Evolutionary conservation across 805 yeast genomes (phyloP).

Genomic region (Lipomyces spencermartinsiae): DNA sequence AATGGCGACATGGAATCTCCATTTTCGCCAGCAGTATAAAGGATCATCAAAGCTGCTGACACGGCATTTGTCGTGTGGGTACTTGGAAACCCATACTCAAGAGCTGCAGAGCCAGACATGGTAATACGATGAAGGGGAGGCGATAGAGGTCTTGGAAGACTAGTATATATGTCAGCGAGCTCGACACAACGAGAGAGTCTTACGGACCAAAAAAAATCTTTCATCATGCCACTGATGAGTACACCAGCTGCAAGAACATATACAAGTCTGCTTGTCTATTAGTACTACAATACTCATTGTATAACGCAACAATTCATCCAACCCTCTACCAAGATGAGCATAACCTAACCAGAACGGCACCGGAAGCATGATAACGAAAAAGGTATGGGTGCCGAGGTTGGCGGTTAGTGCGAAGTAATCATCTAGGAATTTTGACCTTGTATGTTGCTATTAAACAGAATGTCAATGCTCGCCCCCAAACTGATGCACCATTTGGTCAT

Average conservation of each 20-base stretch:
- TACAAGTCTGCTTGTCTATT: conserved; percentile 46
- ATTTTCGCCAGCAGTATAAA: conserved; percentile 33
- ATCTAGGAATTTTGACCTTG: conserved; percentile 63
- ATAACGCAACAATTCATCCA: conserved; percentile 12
- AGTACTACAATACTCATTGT: not conserved
- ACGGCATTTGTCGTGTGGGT: conserved; percentile 96
- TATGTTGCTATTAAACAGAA: not conserved
- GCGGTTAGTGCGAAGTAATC: conserved; percentile 86
- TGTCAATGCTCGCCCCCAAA: conserved; percentile 11
- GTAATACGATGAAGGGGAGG: conserved; percentile 93
- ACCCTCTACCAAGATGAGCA: conserved; percentile 61
- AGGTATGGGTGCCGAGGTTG: conserved; percentile 89
- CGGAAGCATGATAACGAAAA: conserved; percentile 89
- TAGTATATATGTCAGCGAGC: not conserved
- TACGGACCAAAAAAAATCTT: conserved; percentile 73
- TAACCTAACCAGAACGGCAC: conserved; percentile 82
- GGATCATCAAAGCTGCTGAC: conserved; percentile 67
- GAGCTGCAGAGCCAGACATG: conserved; percentile 85
- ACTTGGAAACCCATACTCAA: conserved; percentile 94
- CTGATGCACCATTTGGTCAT: not conserved
- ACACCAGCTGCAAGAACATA: conserved; percentile 68
- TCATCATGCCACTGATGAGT: conserved; percentile 68
- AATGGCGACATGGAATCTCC: conserved; percentile 16
- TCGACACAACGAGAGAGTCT: too few relatives aligned
- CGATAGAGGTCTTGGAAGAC: conserved; percentile 84